Conservation (phyloP, 305 asterid species). For the Coffea humblotiana region DNA sequence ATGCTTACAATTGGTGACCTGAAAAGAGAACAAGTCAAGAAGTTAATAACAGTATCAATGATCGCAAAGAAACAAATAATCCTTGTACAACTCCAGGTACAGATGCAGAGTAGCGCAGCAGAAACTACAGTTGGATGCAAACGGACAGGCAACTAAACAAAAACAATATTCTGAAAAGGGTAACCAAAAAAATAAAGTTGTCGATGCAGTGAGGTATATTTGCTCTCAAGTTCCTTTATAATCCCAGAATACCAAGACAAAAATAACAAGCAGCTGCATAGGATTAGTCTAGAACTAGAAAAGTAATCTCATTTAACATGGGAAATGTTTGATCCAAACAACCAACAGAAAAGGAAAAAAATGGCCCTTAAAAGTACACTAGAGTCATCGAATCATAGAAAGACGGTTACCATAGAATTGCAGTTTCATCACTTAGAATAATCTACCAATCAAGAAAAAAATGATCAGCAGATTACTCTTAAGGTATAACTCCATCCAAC, state of each 20-base stretch:
- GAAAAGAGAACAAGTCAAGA: slow-evolving; percentile 28
- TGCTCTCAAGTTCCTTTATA: not conserved
- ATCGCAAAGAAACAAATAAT: not conserved
- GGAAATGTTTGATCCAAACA: not conserved
- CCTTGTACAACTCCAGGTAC: not conserved
- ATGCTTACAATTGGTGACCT: slow-evolving; percentile 74
- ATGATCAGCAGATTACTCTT: not conserved
- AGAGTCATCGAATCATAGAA: not conserved
- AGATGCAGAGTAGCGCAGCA: not conserved
- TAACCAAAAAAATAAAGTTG: not conserved
- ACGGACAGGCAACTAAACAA: not conserved
- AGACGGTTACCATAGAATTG: not conserved
- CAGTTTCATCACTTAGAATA: not conserved
- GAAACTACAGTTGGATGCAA: not conserved
- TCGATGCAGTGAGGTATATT: not conserved
- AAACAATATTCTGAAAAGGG: not conserved
- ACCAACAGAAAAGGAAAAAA: not conserved
- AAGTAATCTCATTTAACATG: too few relatives aligned
- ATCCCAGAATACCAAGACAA: too few relatives aligned
- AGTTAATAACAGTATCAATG: not conserved
- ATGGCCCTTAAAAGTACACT: not conserved
- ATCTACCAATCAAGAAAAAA: slow-evolving; percentile 1
- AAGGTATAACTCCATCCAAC: not conserved
- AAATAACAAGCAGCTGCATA: not conserved
- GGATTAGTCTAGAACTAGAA: too few relatives aligned